These are phyloP conservation scores for Pelargonium fulgidum DNA, from an alignment of 441 rosid species.

Conservation along the genomic window DNA sequence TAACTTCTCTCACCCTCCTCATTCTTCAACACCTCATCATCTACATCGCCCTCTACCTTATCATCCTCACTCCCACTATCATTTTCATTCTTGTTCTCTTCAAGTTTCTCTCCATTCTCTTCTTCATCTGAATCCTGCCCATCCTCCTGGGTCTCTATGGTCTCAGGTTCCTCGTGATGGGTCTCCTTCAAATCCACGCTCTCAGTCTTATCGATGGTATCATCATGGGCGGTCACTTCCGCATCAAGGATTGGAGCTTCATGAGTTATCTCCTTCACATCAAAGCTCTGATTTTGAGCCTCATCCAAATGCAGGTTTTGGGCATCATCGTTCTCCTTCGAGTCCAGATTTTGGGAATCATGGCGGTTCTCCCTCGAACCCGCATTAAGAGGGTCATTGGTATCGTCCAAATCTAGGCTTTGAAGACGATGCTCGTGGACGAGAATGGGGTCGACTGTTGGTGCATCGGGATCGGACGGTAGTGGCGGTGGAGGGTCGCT, in stretches of 20 bases:
- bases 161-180: constrained; percentile 16
- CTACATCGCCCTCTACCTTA: constrained; percentile 18
- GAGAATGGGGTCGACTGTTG: neutral
- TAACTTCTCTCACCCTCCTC: constrained; percentile 15
- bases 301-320: constrained; percentile 6
- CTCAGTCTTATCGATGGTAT: neutral
- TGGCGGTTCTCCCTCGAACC: neutral
- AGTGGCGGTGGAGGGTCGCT: constrained; percentile 9
- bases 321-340: neutral
- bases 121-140: constrained; percentile 9
- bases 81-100: constrained; percentile 14
- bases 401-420: constrained; percentile 20
- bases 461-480: constrained; percentile 20
- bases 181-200: constrained; percentile 11
- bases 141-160: constrained; percentile 14
- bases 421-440: constrained; percentile 3
- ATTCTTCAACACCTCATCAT: constrained; percentile 19
- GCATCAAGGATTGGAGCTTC: neutral
- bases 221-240: neutral
- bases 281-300: neutral
- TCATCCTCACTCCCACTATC: constrained; percentile 21
- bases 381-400: constrained; percentile 1
- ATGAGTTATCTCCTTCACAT: neutral
- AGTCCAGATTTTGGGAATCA: neutral
- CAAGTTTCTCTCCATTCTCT: constrained; percentile 9